Evolutionary conservation across 2,329 filamentous ascomycete genomes (phyloP).

Genomic region (Colletotrichum endophyticum): DNA sequence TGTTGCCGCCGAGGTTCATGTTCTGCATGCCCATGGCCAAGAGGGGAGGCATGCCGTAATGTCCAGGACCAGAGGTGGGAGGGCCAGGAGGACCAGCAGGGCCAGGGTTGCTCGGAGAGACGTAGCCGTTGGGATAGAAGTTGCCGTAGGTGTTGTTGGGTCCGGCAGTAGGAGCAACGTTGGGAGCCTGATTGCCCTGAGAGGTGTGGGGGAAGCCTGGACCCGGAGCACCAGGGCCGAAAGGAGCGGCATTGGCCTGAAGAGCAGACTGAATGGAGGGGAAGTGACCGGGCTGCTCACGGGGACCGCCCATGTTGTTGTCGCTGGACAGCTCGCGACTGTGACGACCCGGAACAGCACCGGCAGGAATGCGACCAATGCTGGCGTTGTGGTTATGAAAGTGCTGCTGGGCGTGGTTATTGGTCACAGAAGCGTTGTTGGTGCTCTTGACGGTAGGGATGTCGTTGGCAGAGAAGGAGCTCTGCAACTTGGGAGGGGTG

Average conservation of each 20-base stretch:
- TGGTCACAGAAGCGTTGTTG: conserved; percentile 43
- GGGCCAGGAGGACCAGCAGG: background rate
- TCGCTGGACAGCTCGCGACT: conserved; percentile 72
- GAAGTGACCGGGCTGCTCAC: conserved; percentile 53
- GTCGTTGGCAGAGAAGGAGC: conserved; percentile 90
- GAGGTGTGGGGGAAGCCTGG: conserved; percentile 29
- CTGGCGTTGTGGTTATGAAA: conserved; percentile 82
- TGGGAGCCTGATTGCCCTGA: conserved; percentile 26
- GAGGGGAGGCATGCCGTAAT: conserved; percentile 61
- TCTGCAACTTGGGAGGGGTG: conserved; percentile 77
- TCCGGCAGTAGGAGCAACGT: background rate
- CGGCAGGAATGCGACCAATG: conserved; percentile 77
- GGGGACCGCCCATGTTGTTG: conserved; percentile 40
- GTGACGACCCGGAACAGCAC: conserved; percentile 70
- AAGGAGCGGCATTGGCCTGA: conserved; percentile 80
- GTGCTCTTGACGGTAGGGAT: conserved; percentile 82
- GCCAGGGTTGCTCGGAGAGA: conserved; percentile 4
- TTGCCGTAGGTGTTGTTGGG: conserved; percentile 7
- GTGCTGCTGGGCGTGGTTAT: conserved; percentile 67
- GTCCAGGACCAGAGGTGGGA: background rate
- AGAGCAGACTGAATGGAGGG: conserved; percentile 73
- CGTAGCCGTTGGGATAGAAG: conserved; percentile 13
- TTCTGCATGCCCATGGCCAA: conserved; percentile 72
- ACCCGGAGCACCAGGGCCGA: conserved; percentile 65
- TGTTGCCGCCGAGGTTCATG: conserved; percentile 54